Conservation (phyloP, 495 filamentous ascomycete species). For the Aspergillus funiculosus region DNA sequence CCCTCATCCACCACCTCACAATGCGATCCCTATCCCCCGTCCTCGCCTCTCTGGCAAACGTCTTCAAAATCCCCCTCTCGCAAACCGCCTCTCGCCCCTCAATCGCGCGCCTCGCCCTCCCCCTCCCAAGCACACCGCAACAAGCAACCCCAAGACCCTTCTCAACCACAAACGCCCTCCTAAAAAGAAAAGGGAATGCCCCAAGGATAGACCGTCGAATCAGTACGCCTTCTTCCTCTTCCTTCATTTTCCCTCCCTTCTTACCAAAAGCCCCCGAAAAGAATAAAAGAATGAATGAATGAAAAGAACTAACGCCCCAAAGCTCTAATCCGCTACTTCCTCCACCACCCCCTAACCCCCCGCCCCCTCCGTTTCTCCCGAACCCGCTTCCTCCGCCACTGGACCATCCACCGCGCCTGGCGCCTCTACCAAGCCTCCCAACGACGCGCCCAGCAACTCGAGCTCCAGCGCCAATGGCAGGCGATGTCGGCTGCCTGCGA, state of each 20-base stretch:
- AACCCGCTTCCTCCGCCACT: conserved; percentile 86
- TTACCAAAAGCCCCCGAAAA: not conserved
- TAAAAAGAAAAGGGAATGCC: conserved; percentile 28
- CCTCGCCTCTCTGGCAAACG: conserved; percentile 42
- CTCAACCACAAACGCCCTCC: conserved; percentile 38
- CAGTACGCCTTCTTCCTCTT: conserved; percentile 34
- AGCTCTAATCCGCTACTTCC: conserved; percentile 60
- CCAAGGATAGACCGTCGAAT: conserved; percentile 36
- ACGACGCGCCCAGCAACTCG: conserved; percentile 52
- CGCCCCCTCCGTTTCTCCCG: conserved; percentile 81
- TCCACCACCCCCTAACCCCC: conserved; percentile 58
- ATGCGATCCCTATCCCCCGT: conserved; percentile 41
- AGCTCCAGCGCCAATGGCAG: conserved; percentile 70
- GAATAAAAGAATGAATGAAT: not conserved
- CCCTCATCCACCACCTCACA: too few relatives aligned
- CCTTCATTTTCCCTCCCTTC: not conserved
- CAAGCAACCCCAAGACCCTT: conserved; percentile 27
- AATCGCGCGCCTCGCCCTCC: too few relatives aligned
- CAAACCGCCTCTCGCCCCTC: conserved; percentile 29
- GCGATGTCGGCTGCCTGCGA: conserved; percentile 76
- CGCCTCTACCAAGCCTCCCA: conserved; percentile 61
- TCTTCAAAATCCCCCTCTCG: conserved; percentile 40
- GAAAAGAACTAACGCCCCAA: not conserved
- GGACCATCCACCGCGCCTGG: conserved; percentile 98
- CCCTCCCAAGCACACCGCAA: conserved; percentile 16